Percentiles rank a stretch among this genome's conserved stretches.
phyloP scores from a whole-genome alignment of 2,329 filamentous ascomycete genomes.

The Sporothrix pseudoabietina region DNA sequence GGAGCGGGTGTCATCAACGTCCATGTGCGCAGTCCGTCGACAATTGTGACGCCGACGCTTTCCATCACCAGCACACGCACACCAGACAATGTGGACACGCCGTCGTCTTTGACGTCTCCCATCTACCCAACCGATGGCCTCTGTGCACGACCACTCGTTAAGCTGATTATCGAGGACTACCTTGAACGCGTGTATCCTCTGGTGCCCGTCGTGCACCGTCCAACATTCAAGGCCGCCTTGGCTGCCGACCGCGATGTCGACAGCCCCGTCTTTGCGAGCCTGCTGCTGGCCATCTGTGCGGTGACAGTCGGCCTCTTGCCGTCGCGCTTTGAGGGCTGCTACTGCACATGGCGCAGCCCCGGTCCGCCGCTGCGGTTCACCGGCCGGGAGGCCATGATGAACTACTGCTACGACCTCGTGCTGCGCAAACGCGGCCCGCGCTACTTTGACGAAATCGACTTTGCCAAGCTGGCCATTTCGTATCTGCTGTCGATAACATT shows the following conservation, averaged over 20 bases:
- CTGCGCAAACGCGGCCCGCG: conserved; percentile 34
- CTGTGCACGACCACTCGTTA: neutral
- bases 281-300: conserved; percentile 37
- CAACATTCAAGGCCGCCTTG: neutral
- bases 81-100: neutral
- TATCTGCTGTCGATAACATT: conserved; percentile 42
- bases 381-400: conserved; percentile 38
- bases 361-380: conserved; percentile 36
- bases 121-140: conserved; percentile 12
- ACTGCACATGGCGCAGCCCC: conserved; percentile 35
- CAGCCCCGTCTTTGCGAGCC: conserved; percentile 37
- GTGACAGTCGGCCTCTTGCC: conserved; percentile 38
- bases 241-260: conserved; percentile 33
- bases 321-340: conserved; percentile 36
- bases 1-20: neutral
- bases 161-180: neutral
- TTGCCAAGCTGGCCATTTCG: conserved; percentile 43
- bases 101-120: neutral
- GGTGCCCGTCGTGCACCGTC: neutral
- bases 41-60: neutral
- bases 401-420: conserved; percentile 37
- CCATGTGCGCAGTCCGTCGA: neutral
- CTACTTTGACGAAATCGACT: conserved; percentile 40
- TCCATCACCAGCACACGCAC: neutral
- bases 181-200: neutral